phyloP scores from a whole-genome alignment of 768 basidiomycete genomes.

The Cystoderma amianthinum region DNA sequence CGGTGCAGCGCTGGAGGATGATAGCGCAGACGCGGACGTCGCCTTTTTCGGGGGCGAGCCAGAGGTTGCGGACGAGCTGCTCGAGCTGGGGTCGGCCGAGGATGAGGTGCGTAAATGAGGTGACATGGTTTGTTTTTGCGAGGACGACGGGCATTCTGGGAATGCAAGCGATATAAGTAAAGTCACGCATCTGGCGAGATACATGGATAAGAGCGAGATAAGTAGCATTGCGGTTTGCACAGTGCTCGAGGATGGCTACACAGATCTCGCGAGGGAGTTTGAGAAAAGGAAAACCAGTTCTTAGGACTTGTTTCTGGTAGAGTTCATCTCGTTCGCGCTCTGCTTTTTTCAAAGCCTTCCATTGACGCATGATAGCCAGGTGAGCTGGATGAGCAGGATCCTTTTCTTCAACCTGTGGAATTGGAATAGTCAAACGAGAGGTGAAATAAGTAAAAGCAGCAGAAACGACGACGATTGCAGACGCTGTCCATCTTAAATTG shows the following conservation, averaged over 20 bases:
- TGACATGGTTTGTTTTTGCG: constrained; percentile 20
- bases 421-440: background rate
- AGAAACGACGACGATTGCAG: background rate
- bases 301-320: background rate
- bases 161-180: constrained; percentile 24
- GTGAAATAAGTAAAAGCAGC: background rate
- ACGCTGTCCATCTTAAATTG: background rate
- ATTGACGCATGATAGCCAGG: background rate
- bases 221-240: constrained; percentile 19
- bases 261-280: constrained; percentile 25
- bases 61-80: background rate
- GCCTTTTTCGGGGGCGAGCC: constrained; percentile 1
- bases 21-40: background rate
- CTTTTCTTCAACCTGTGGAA: background rate
- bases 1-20: constrained; percentile 22
- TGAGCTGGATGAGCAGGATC: background rate
- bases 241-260: constrained; percentile 19
- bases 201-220: constrained; percentile 25
- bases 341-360: background rate
- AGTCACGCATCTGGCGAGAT: constrained; percentile 20
- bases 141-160: constrained; percentile 25
- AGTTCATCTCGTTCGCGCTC: background rate
- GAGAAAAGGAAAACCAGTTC: constrained; percentile 16
- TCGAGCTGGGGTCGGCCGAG: constrained; percentile 4
- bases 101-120: constrained; percentile 18